Percentiles rank a stretch among this genome's conserved stretches.
phyloP scores from a whole-genome alignment of 345 rosid species.

The Leavenworthia alabamica region DNA sequence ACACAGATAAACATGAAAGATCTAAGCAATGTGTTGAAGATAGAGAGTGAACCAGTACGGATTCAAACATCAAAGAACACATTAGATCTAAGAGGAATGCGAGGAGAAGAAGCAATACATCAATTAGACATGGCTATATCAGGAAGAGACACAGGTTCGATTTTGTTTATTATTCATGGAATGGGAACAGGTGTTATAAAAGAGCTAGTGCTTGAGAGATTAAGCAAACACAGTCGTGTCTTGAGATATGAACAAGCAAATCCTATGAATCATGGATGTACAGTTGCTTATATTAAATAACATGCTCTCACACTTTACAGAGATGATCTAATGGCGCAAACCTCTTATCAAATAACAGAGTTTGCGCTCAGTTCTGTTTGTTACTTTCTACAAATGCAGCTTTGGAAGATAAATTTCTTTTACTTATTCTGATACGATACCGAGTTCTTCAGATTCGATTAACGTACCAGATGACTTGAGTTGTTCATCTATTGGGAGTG shows the following conservation, averaged over 20 bases:
- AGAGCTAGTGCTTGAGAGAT: slow-evolving; percentile 52
- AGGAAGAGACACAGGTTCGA: slow-evolving; percentile 39
- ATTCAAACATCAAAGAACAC: slow-evolving; percentile 72
- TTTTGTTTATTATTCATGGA: slow-evolving; percentile 72
- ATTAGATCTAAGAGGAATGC: slow-evolving; percentile 75
- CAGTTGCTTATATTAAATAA: slow-evolving; percentile 80
- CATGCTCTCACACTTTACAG: slow-evolving; percentile 4
- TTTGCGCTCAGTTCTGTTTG: slow-evolving; percentile 16
- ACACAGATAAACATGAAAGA: slow-evolving; percentile 30
- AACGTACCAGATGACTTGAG: slow-evolving; percentile 23
- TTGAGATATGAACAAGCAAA: slow-evolving; percentile 60
- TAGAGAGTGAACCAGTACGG: slow-evolving; percentile 31
- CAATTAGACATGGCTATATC: slow-evolving; percentile 63
- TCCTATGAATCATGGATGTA: slow-evolving; percentile 80
- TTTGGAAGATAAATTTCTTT: not conserved
- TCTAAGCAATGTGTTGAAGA: slow-evolving; percentile 32
- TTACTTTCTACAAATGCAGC: slow-evolving; percentile 21
- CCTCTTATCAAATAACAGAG: slow-evolving; percentile 19
- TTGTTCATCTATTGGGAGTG: slow-evolving; percentile 82
- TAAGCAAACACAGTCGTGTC: slow-evolving; percentile 54
- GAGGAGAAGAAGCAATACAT: slow-evolving; percentile 64
- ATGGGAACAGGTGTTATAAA: slow-evolving; percentile 75
- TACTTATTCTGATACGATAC: slow-evolving; percentile 8
- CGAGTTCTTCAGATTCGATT: slow-evolving; percentile 51
- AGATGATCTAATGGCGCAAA: slow-evolving; percentile 25